Conservation (phyloP, 441 rosid species). For the Gossypium davidsonii region DNA sequence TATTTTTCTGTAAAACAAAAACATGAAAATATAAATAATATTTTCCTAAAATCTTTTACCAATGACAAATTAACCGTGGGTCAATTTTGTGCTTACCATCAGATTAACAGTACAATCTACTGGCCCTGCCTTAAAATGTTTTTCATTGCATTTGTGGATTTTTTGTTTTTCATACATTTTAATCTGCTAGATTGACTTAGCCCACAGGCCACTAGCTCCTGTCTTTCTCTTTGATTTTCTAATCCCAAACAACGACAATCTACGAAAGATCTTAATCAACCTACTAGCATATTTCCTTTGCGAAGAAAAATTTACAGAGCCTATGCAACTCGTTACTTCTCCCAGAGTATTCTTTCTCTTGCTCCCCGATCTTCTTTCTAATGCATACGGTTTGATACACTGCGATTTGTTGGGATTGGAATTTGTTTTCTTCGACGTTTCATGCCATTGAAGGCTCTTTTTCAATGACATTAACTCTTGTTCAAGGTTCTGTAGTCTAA, state of each 20-base stretch:
- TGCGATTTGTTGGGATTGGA: conserved; percentile 24
- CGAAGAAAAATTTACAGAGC: conserved; percentile 52
- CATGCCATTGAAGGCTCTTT: conserved; percentile 42
- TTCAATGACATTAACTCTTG: conserved; percentile 56
- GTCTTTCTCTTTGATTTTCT: not conserved
- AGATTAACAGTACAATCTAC: not conserved
- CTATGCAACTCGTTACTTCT: conserved; percentile 52
- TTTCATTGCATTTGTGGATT: not conserved
- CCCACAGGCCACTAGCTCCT: not conserved
- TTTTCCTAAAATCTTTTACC: no score
- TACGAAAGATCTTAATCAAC: conserved; percentile 16
- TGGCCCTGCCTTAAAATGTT: not conserved
- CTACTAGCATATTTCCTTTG: conserved; percentile 52
- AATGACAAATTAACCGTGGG: not conserved
- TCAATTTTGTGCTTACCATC: not conserved
- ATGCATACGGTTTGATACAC: conserved; percentile 24
- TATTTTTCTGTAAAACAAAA: no score
- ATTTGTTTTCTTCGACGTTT: conserved; percentile 28
- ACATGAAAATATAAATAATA: no score
- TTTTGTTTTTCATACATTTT: conserved; percentile 11
- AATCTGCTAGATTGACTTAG: conserved; percentile 18
- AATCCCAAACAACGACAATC: not conserved
- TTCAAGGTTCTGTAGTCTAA: conserved; percentile 66
- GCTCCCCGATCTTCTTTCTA: conserved; percentile 44
- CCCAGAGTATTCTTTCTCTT: conserved; percentile 49